Evolutionary conservation across 176 grass and related monocot species (phyloP).

Genomic region (Rhynchospora breviuscula): DNA sequence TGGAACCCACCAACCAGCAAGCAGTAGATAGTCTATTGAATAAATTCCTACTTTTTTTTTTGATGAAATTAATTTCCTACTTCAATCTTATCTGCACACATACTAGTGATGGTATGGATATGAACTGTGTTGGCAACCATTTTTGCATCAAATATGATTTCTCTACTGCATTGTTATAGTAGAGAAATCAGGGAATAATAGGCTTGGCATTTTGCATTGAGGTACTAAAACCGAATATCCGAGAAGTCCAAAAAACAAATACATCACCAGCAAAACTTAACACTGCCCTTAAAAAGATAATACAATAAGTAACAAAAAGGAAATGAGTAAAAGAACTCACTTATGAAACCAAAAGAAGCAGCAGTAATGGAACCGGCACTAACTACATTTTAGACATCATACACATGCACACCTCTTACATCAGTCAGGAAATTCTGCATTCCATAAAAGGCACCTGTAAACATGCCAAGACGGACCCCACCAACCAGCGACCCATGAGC

Average conservation of each 20-base stretch:
- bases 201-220: not conserved
- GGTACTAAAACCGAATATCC: not conserved
- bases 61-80: too few relatives aligned
- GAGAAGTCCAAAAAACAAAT: not conserved
- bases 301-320: not conserved
- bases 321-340: constrained; percentile 25
- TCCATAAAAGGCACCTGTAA: constrained; percentile 74
- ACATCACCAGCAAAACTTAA: not conserved
- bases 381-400: constrained; percentile 74
- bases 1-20: not conserved
- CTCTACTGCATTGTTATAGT: not conserved
- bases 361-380: constrained; percentile 66
- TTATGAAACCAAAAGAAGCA: constrained; percentile 70
- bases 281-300: not conserved
- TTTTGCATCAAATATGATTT: not conserved
- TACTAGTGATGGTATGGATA: not conserved
- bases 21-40: not conserved
- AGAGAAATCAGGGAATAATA: not conserved
- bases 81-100: not conserved
- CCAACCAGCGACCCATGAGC: constrained; percentile 73
- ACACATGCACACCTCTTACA: constrained; percentile 57
- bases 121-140: not conserved
- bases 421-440: constrained; percentile 68
- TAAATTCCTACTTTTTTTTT: not conserved
- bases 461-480: constrained; percentile 73